Percentiles rank a stretch among this genome's conserved stretches.
Evolutionary conservation across 73 alveolate genomes (phyloP).

Genomic region (Urostyla sp.): DNA sequence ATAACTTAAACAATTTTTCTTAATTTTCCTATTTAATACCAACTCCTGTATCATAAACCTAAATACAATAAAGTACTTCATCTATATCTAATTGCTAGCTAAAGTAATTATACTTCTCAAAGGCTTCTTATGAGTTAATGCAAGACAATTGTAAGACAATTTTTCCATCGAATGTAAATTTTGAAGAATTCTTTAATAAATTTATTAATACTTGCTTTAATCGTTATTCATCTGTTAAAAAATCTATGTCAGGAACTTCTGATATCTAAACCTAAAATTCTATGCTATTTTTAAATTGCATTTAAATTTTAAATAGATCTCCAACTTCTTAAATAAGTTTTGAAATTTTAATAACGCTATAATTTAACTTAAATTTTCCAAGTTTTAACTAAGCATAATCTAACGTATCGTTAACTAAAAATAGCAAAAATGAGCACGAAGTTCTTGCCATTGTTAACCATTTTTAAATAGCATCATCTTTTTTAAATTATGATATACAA

Average conservation of each 20-base stretch:
- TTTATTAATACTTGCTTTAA: constrained; percentile 1
- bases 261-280: background rate
- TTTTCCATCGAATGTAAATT: background rate
- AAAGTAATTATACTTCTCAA: too few species aligned
- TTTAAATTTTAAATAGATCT: background rate
- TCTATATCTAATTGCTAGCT: too few species aligned
- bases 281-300: background rate
- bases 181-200: background rate
- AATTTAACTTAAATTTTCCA: background rate
- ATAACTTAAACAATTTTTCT: constrained; percentile 8
- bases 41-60: constrained; percentile 9
- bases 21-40: background rate
- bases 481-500: too few species aligned
- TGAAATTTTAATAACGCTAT: too few species aligned
- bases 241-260: background rate
- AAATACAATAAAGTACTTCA: too few species aligned
- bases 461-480: background rate
- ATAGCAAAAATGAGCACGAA: constrained; percentile 3
- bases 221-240: background rate
- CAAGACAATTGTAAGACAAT: background rate
- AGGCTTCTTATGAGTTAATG: background rate
- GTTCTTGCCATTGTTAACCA: background rate
- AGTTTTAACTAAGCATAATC: constrained; percentile 6
- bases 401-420: constrained; percentile 14
- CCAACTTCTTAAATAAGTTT: background rate